phyloP scores from a whole-genome alignment of 345 rosid genomes.

The Anacardium occidentale region DNA sequence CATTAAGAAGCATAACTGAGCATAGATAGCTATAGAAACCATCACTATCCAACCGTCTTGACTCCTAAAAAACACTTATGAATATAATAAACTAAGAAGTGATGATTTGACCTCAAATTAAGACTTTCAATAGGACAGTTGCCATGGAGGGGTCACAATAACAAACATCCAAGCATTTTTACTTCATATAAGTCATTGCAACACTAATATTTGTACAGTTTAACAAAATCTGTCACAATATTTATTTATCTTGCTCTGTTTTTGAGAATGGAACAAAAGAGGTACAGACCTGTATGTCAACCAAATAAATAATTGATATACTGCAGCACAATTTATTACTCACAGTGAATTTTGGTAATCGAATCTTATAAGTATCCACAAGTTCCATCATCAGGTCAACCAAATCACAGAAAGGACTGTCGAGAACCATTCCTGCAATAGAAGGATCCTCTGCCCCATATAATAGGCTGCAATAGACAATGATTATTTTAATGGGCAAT shows the following conservation, averaged over 20 bases:
- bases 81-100: not conserved
- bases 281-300: not conserved
- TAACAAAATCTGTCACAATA: constrained; percentile 2
- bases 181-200: not conserved
- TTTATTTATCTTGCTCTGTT: not conserved
- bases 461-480: constrained; percentile 59
- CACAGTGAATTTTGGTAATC: constrained; percentile 86
- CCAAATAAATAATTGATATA: not conserved
- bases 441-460: constrained; percentile 97
- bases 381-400: constrained; percentile 95
- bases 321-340: constrained; percentile 29
- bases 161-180: not conserved
- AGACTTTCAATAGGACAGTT: not conserved
- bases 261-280: constrained; percentile 1
- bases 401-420: constrained; percentile 88
- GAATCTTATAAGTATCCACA: constrained; percentile 76
- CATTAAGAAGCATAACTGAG: not conserved
- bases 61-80: not conserved
- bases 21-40: not conserved
- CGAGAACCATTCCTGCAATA: constrained; percentile 92
- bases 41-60: not conserved
- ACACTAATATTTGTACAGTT: not conserved
- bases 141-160: not conserved
- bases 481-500: constrained; percentile 14
- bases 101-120: not conserved